Evolutionary conservation across 805 yeast genomes (phyloP), one percentile per base, ranked within the genome.

Genomic region (Metschnikowia corniflorae): DNA sequence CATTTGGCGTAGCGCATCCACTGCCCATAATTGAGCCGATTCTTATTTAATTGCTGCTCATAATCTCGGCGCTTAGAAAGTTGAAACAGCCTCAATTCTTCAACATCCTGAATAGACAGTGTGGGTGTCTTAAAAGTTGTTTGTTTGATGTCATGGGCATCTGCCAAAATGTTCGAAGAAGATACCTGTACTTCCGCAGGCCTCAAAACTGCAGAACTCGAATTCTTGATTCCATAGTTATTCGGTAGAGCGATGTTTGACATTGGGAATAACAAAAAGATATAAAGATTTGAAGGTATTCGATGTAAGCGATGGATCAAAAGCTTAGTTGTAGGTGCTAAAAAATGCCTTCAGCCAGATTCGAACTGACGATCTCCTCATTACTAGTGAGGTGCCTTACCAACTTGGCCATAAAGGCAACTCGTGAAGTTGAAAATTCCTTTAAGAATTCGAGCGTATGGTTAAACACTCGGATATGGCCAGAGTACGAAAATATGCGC

Each of bases 1-100:
- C 88, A 86, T 40, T 74, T 75, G 0, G 96, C 97, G 58, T 91
- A 93, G 38, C 96, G 68, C 55, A 86, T 71, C 96, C 97, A 93
- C 55, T 88, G 95, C 2, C 86, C 82, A 51, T 75, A 70, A 52
- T 87, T 88, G 23, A 82, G 73, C 41, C 95, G 65, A 55, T 91
- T 91, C 47, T 93, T 73, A 49, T 93, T 77, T 35, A 93, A 62
- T n/a, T 89, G 94, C 47, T 80, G 80, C 60, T 93, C 97, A 55
- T 70, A 91, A 47, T 86, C 96, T 22, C 75, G 72, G 42, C 98
- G 66, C 49, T 84, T 86, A 17, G 88, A 66, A 17, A 82, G 71
- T 55, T 87, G 96, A 40, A 63, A 72, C 46, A 86, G 91, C 30
- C 73, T 70, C 13, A 86, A 70, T 61, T 91, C 97, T 47, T 87